Evolutionary conservation across 257 asterid species (phyloP).

Genomic region (Coffea canephora): DNA sequence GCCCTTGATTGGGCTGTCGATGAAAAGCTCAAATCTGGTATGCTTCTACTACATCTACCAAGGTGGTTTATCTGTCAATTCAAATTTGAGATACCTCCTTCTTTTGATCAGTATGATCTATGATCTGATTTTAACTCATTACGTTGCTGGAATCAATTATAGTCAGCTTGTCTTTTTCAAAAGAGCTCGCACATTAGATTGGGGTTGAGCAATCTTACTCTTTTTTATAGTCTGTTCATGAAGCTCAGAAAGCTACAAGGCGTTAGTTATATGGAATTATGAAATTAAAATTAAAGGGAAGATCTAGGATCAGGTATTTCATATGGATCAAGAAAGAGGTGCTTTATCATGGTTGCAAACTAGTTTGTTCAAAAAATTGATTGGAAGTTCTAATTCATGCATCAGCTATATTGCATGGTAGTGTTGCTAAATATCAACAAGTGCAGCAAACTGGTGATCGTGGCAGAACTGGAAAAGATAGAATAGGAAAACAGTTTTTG

Average conservation of each 20-base stretch:
- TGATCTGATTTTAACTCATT: constrained; percentile 1
- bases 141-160: background rate
- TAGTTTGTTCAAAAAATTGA: background rate
- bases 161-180: background rate
- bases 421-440: background rate
- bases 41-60: constrained; percentile 5
- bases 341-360: background rate
- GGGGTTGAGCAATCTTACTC: background rate
- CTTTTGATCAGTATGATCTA: background rate
- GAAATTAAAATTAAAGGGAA: background rate
- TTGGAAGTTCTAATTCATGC: no score
- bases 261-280: background rate
- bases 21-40: constrained; percentile 60
- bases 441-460: background rate
- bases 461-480: background rate
- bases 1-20: constrained; percentile 72
- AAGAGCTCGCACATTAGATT: background rate
- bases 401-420: background rate
- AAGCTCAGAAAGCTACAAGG: background rate
- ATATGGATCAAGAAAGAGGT: background rate
- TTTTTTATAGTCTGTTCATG: background rate
- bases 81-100: background rate
- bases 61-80: background rate
- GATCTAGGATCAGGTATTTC: background rate
- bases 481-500: background rate